These are phyloP conservation scores for Apiotrichum veenhuisii DNA, from an alignment of 1,284 basidiomycete genomes.

Conservation along the genomic window DNA sequence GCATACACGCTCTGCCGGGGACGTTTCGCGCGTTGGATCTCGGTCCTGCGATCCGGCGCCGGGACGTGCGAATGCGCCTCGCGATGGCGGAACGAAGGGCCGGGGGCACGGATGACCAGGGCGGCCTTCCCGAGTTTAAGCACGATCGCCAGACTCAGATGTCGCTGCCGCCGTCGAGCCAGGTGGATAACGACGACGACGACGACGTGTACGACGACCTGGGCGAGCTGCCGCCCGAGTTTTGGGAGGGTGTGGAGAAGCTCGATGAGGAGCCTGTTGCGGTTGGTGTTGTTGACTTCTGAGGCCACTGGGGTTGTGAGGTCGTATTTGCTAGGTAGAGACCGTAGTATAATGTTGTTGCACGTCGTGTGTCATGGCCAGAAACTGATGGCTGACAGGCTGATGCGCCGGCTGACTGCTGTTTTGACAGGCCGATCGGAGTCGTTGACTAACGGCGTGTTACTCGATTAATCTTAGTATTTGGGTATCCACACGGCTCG, in stretches of 20 bases:
- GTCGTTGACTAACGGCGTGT: too few relatives aligned
- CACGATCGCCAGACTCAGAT: background rate
- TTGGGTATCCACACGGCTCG: too few relatives aligned
- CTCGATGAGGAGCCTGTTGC: conserved; percentile 5
- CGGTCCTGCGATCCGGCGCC: conserved; percentile 13
- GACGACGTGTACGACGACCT: conserved; percentile 15
- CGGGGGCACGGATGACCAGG: background rate
- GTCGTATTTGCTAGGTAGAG: too few relatives aligned
- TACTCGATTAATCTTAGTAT: too few relatives aligned
- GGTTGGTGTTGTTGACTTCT: conserved; percentile 10
- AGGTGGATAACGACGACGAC: background rate
- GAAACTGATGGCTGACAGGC: too few relatives aligned
- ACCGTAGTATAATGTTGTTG: background rate
- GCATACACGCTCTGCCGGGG: conserved; percentile 51
- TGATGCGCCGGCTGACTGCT: too few relatives aligned
- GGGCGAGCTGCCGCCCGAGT: conserved; percentile 33
- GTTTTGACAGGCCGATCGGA: too few relatives aligned
- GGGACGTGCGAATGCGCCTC: conserved; percentile 7
- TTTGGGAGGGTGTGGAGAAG: conserved; percentile 28
- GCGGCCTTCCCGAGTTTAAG: too few relatives aligned
- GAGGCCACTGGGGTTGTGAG: too few relatives aligned
- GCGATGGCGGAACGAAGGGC: background rate
- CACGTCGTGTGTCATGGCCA: too few relatives aligned
- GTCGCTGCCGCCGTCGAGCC: background rate
- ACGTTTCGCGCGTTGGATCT: conserved; percentile 25